phyloP scores from a whole-genome alignment of 2,329 filamentous ascomycete genomes.

The Ceratocystis albifundus region DNA sequence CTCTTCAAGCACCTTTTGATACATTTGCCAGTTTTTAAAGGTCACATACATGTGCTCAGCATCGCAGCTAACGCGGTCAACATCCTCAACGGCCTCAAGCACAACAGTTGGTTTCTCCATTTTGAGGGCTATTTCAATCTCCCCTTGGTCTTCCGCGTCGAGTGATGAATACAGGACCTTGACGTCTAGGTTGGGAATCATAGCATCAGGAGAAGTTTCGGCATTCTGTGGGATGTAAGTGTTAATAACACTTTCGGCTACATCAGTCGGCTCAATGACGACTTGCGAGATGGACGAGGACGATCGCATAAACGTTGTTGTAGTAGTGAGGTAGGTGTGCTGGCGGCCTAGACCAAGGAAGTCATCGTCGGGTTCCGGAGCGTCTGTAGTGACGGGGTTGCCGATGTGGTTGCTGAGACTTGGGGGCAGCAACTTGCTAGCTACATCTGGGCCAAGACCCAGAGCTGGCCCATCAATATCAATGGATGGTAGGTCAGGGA shows the following conservation, averaged over 20 bases:
- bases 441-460: neutral
- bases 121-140: constrained; percentile 26
- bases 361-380: neutral
- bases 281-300: constrained; percentile 5
- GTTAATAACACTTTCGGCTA: constrained; percentile 19
- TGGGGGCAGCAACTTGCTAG: neutral
- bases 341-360: neutral
- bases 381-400: constrained; percentile 5
- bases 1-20: constrained; percentile 24
- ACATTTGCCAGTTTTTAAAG: constrained; percentile 23
- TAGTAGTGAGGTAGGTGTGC: neutral
- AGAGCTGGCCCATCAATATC: neutral
- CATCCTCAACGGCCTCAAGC: constrained; percentile 24
- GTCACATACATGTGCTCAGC: constrained; percentile 24
- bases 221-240: constrained; percentile 25
- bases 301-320: neutral
- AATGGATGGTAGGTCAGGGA: neutral
- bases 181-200: constrained; percentile 7
- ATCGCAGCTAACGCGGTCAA: constrained; percentile 24
- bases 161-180: constrained; percentile 23
- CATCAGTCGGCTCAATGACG: neutral
- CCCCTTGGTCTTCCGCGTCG: constrained; percentile 22
- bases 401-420: neutral
- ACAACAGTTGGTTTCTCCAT: constrained; percentile 26
- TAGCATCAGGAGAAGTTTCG: constrained; percentile 23